Evolutionary conservation across 2,329 filamentous ascomycete species (phyloP).

Genomic region (Pyrenochaeta sp.): DNA sequence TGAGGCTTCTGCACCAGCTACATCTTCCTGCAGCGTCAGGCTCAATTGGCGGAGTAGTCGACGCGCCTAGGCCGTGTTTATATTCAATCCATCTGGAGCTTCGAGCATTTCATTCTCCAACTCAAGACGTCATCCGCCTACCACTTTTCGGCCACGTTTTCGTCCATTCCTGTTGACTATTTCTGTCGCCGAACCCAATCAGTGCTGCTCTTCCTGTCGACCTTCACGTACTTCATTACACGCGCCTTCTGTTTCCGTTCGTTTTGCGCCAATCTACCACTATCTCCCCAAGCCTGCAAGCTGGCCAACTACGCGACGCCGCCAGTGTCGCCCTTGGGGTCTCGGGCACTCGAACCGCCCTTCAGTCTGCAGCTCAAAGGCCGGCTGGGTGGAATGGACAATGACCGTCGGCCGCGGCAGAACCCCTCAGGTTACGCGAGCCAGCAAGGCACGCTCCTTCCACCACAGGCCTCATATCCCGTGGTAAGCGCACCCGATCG

Average conservation of each 20-base stretch:
- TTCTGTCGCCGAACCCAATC: slow-evolving; percentile 16
- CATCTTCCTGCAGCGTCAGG: slow-evolving; percentile 41
- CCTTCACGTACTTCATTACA: slow-evolving; percentile 13
- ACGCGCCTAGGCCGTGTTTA: slow-evolving; percentile 49
- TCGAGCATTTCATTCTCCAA: slow-evolving; percentile 37
- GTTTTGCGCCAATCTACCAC: slow-evolving; percentile 27
- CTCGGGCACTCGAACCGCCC: slow-evolving; percentile 67
- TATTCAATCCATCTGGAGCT: slow-evolving; percentile 46
- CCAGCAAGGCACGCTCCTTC: slow-evolving; percentile 58
- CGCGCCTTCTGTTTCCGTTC: slow-evolving; percentile 10
- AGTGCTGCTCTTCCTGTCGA: slow-evolving; percentile 18
- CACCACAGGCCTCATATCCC: slow-evolving; percentile 53
- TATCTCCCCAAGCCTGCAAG: slow-evolving; percentile 58
- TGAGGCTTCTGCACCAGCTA: slow-evolving; percentile 48
- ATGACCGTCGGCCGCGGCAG: slow-evolving; percentile 76
- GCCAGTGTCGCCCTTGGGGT: slow-evolving; percentile 71
- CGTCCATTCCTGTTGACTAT: slow-evolving; percentile 14
- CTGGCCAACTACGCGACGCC: slow-evolving; percentile 71
- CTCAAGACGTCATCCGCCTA: slow-evolving; percentile 37
- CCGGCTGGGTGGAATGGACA: slow-evolving; percentile 75
- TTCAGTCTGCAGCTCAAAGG: slow-evolving; percentile 63
- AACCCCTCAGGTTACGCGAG: slow-evolving; percentile 71
- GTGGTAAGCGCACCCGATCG: slow-evolving; percentile 58
- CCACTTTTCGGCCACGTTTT: slow-evolving; percentile 20
- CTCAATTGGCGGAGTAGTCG: slow-evolving; percentile 48